Evolutionary conservation across 352 stramenopile genomes (phyloP).

Genomic region (Pythium aphanidermatum): DNA sequence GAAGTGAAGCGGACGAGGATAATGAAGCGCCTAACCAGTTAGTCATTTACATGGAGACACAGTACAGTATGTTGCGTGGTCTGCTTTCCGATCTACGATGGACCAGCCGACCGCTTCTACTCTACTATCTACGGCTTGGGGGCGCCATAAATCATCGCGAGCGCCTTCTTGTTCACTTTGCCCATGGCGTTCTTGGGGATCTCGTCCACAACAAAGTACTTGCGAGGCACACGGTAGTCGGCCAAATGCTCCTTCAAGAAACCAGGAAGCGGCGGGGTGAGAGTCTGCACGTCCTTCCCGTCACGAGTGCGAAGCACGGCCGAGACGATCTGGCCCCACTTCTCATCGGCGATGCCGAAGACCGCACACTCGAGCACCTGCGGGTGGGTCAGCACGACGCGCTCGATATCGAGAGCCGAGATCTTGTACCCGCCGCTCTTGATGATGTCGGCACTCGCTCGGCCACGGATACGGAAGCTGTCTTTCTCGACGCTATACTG

Average conservation of each 20-base stretch:
- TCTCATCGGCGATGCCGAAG: conserved; percentile 79
- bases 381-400: conserved; percentile 75
- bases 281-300: conserved; percentile 2
- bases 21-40: too few species aligned
- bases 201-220: conserved; percentile 67
- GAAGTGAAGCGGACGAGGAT: too few species aligned
- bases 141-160: conserved; percentile 43
- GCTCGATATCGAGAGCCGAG: conserved; percentile 88
- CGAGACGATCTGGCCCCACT: conserved; percentile 80
- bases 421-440: conserved; percentile 92
- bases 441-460: conserved; percentile 89
- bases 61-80: too few species aligned
- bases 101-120: too few species aligned
- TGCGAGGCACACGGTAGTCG: conserved; percentile 74
- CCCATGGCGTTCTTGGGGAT: conserved; percentile 93
- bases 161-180: conserved; percentile 92
- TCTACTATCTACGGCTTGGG: conserved; percentile 52
- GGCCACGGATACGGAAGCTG: conserved; percentile 87
- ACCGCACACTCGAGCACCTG: conserved; percentile 80
- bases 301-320: conserved; percentile 38
- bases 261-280: conserved; percentile 28
- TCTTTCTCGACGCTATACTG: conserved; percentile 59
- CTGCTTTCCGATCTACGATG: too few species aligned
- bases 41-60: too few species aligned
- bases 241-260: conserved; percentile 71